phyloP scores from a whole-genome alignment of 2,329 filamentous ascomycete genomes.

The Hymenoscyphus scutula region DNA sequence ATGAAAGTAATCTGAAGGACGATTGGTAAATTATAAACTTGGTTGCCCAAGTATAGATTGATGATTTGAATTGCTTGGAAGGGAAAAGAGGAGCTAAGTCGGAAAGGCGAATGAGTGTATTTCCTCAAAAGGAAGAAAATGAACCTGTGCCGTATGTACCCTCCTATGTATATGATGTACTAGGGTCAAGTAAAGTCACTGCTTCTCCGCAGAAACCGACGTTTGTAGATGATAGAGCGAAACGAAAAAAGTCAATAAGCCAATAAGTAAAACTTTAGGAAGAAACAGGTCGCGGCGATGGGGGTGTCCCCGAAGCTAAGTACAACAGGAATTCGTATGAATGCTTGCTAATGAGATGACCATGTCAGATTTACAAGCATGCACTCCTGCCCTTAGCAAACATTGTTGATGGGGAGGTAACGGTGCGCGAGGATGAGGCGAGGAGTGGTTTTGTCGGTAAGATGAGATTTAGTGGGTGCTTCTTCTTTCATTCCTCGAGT shows the following conservation, averaged over 20 bases:
- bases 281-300: background rate
- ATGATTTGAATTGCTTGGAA: background rate
- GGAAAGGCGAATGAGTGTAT: constrained; percentile 1
- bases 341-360: background rate
- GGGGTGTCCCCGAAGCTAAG: background rate
- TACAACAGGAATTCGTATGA: background rate
- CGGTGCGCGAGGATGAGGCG: background rate
- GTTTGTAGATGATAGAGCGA: background rate
- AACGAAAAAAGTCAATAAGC: background rate
- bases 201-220: background rate
- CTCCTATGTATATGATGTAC: background rate
- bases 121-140: background rate
- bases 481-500: background rate
- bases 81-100: background rate
- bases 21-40: background rate
- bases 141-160: background rate
- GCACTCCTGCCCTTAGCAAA: background rate
- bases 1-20: background rate
- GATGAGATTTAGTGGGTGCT: background rate
- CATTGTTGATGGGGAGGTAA: background rate
- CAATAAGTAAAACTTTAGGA: background rate
- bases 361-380: constrained; percentile 4
- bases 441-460: background rate
- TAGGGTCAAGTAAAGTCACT: background rate
- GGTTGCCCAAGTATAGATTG: background rate